phyloP scores from a whole-genome alignment of 2,329 filamentous ascomycete species.

The Fusarium sp. region DNA sequence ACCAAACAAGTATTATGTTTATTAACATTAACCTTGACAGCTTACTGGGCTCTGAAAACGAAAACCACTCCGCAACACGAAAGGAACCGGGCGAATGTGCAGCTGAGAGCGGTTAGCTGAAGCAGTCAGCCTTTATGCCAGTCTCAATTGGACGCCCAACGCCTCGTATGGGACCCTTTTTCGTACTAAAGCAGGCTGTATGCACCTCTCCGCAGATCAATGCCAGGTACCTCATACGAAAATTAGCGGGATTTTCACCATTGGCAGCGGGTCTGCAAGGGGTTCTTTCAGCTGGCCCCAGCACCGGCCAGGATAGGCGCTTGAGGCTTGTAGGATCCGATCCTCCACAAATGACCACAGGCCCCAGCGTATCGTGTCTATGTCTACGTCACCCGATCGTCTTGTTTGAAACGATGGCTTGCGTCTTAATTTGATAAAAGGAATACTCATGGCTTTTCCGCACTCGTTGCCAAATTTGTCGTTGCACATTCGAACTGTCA shows the following conservation, averaged over 20 bases:
- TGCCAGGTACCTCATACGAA: background rate
- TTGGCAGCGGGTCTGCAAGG: background rate
- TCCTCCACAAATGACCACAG: background rate
- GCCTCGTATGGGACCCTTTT: background rate
- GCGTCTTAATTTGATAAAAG: background rate
- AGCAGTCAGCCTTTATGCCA: background rate
- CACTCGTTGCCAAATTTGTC: background rate
- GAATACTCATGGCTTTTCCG: background rate
- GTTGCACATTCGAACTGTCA: background rate
- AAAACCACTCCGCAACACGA: fast-evolving
- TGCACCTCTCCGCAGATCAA: background rate
- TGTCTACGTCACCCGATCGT: background rate
- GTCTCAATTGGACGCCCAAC: background rate
- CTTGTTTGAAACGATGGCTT: background rate
- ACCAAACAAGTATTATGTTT: background rate
- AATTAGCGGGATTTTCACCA: background rate
- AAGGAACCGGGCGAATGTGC: background rate
- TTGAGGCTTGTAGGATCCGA: background rate
- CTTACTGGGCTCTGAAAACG: background rate
- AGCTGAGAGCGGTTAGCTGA: background rate
- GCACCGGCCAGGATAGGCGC: background rate
- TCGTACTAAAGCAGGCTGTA: background rate
- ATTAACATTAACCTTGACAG: background rate
- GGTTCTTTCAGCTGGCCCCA: background rate
- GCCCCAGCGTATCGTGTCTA: background rate